A percentile compares a stretch with the other conserved stretches of the same genome.
Conservation (phyloP, 768 basidiomycete genomes). For the Sporobolomyces phaffii region DNA sequence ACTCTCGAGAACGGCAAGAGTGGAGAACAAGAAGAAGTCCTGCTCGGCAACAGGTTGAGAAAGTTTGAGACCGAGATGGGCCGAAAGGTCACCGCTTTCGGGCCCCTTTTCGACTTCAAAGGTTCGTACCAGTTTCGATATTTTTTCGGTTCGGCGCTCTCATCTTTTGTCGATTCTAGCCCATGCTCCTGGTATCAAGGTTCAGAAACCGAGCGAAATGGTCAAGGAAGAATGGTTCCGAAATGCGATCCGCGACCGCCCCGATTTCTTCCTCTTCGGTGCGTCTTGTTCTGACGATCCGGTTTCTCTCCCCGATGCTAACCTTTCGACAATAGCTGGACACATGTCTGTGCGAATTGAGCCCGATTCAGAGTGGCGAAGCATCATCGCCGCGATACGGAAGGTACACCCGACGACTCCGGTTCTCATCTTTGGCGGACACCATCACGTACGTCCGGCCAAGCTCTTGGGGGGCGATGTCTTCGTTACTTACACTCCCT, state of each 20-base stretch:
- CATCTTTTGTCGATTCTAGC: no score
- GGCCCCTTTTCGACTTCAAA: constrained; percentile 70
- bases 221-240: constrained; percentile 75
- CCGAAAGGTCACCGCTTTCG: constrained; percentile 68
- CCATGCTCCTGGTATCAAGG: constrained; percentile 64
- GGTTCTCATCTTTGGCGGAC: constrained; percentile 74
- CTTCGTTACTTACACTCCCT: no score
- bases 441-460: constrained; percentile 35
- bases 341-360: constrained; percentile 76
- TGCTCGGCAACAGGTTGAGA: constrained; percentile 48
- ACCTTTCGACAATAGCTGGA: no score
- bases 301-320: no score
- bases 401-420: constrained; percentile 66
- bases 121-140: constrained; percentile 48
- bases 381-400: constrained; percentile 68
- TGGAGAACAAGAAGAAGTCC: constrained; percentile 41
- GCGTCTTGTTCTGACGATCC: no score
- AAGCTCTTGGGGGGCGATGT: no score
- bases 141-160: no score
- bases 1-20: constrained; percentile 54
- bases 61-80: constrained; percentile 51
- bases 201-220: constrained; percentile 67
- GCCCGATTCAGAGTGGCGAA: constrained; percentile 55
- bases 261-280: constrained; percentile 72
- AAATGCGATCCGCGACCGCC: constrained; percentile 70